These are phyloP conservation scores for Yamadazyma nakazawae DNA, from an alignment of 805 yeast species.

Conservation along the genomic window DNA sequence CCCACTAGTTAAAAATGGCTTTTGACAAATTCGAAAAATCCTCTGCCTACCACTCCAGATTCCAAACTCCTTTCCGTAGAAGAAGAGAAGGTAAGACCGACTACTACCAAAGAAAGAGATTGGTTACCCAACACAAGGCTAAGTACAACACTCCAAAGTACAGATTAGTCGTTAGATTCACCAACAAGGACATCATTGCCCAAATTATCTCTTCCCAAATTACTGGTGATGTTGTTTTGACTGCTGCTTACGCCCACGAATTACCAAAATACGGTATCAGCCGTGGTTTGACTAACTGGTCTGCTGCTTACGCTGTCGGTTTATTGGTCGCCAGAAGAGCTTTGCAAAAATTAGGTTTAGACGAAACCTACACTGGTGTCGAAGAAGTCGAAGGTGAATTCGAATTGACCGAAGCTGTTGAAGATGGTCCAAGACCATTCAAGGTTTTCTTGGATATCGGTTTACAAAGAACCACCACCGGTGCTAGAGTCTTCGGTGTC, in stretches of 20 bases:
- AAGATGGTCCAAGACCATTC: conserved; percentile 99
- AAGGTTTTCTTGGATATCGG: conserved; percentile 99
- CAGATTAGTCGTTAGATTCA: conserved; percentile 99
- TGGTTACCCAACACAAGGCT: conserved; percentile 99
- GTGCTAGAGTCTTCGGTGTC: conserved; percentile 99
- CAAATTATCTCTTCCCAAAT: conserved; percentile 96
- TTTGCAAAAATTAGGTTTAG: conserved; percentile 94
- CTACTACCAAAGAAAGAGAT: conserved; percentile 99
- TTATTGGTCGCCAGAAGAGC: conserved; percentile 98
- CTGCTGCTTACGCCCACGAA: conserved; percentile 99
- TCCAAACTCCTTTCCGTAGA: conserved; percentile 99
- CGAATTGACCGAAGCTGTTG: conserved; percentile 97
- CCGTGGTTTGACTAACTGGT: conserved; percentile 99
- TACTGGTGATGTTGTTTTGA: conserved; percentile 92
- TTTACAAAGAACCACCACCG: conserved; percentile 99
- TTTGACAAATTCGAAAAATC: conserved; percentile 44
- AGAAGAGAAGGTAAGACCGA: conserved; percentile 99
- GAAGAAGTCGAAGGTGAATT: conserved; percentile 99
- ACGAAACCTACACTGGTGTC: conserved; percentile 97
- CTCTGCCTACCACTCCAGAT: conserved; percentile 97
- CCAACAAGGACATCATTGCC: conserved; percentile 99
- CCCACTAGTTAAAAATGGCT: conserved; percentile 12
- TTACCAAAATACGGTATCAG: conserved; percentile 95
- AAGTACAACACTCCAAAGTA: conserved; percentile 99
- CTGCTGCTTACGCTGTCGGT: conserved; percentile 99